Percentiles rank a stretch among this genome's conserved stretches.
Evolutionary conservation across 331 rosid species (phyloP).

Genomic region (Pyrus hybrid): DNA sequence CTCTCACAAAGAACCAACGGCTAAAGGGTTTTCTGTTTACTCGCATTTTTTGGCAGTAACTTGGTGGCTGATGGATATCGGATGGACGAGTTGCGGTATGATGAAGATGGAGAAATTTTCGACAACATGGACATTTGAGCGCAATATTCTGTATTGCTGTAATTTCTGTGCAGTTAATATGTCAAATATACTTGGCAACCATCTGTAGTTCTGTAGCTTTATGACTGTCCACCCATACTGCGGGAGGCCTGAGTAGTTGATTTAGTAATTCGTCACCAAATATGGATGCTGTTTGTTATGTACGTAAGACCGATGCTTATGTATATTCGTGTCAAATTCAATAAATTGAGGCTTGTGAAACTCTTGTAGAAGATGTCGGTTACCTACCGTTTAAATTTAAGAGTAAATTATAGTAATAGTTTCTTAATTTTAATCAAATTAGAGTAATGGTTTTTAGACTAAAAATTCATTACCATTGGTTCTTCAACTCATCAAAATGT

Average conservation of each 20-base stretch:
- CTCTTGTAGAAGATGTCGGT: neutral
- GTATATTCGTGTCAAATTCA: neutral
- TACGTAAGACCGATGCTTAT: neutral
- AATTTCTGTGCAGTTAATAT: slow-evolving; percentile 6
- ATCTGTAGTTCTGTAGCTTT: slow-evolving; percentile 21
- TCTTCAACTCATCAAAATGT: accelerated
- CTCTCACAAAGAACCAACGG: neutral
- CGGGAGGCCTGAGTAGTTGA: slow-evolving; percentile 7
- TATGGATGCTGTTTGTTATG: neutral
- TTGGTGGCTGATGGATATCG: slow-evolving; percentile 59
- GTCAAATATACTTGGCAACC: slow-evolving; percentile 20
- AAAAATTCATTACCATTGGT: no score
- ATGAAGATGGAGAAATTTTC: slow-evolving; percentile 75
- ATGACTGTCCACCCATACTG: neutral
- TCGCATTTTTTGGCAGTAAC: slow-evolving; percentile 48
- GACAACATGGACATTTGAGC: slow-evolving; percentile 82
- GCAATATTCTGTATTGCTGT: slow-evolving; percentile 1
- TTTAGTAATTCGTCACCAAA: neutral
- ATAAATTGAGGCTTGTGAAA: neutral
- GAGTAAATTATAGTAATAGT: no score
- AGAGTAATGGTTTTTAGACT: accelerated
- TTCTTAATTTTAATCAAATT: no score
- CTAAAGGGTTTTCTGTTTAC: neutral
- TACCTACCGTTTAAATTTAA: no score
- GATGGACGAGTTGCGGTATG: slow-evolving; percentile 31